phyloP scores from a whole-genome alignment of 352 stramenopile genomes.

The Globisporangium carolinianum region DNA sequence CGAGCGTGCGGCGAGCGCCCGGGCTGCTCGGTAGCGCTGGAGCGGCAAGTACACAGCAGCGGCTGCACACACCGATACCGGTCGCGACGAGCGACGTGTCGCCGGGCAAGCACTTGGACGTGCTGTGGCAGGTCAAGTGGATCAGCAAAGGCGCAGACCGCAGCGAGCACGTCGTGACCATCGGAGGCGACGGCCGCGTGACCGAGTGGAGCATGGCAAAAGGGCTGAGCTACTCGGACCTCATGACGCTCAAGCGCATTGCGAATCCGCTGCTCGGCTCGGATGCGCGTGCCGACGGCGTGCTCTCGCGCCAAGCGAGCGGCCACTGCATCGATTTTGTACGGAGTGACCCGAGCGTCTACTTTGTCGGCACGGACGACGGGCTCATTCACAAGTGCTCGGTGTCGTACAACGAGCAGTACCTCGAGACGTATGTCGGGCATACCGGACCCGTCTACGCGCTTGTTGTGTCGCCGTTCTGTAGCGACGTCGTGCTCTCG shows the following conservation, averaged over 20 bases:
- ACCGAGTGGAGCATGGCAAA: conserved; percentile 93
- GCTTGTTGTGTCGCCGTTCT: conserved; percentile 85
- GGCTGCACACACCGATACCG: conserved; percentile 25
- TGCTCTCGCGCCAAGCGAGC: conserved; percentile 84
- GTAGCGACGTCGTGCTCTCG: conserved; percentile 76
- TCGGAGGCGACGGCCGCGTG: conserved; percentile 88
- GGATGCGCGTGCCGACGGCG: conserved; percentile 63
- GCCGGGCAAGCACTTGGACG: conserved; percentile 80
- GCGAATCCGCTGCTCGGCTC: conserved; percentile 60
- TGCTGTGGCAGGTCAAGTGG: conserved; percentile 91
- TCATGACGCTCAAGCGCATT: conserved; percentile 90
- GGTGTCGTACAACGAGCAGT: conserved; percentile 92
- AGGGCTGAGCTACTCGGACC: conserved; percentile 76
- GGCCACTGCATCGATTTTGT: conserved; percentile 88
- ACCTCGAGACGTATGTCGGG: conserved; percentile 86
- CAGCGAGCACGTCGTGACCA: conserved; percentile 85
- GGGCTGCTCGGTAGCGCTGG: background rate
- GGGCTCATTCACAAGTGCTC: conserved; percentile 90
- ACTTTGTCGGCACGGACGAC: conserved; percentile 90
- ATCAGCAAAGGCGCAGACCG: conserved; percentile 81
- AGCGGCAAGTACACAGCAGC: background rate
- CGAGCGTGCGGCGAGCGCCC: conserved; percentile 1
- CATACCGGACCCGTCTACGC: conserved; percentile 89
- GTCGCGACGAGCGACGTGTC: conserved; percentile 55
- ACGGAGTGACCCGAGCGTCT: conserved; percentile 68